Evolutionary conservation across 176 grass and related monocot genomes (phyloP).

Genomic region (Aegilops umbellulata): DNA sequence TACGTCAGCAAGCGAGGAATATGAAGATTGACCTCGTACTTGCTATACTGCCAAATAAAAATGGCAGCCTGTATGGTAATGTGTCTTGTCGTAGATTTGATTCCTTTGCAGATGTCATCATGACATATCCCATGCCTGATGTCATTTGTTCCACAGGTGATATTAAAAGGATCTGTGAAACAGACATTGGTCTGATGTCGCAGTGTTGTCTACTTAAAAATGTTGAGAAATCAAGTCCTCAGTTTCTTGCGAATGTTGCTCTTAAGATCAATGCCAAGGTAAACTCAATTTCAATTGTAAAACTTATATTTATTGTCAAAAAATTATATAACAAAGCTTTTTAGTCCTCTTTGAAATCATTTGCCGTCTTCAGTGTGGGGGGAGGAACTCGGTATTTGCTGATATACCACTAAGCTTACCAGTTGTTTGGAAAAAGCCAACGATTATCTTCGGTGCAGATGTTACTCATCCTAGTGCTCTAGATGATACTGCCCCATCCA

Average conservation of each 20-base stretch:
- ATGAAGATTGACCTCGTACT: slow-evolving; percentile 44
- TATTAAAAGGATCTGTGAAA: slow-evolving; percentile 61
- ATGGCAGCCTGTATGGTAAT: slow-evolving; percentile 57
- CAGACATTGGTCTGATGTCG: slow-evolving; percentile 52
- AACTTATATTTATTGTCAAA: not conserved
- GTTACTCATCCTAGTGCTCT: slow-evolving; percentile 68
- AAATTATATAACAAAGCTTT: not conserved
- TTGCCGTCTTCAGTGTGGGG: slow-evolving; percentile 48
- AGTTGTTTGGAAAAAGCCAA: slow-evolving; percentile 39
- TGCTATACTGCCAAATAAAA: slow-evolving; percentile 56
- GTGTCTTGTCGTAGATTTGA: not conserved
- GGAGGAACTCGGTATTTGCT: slow-evolving; percentile 58
- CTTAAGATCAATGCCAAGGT: slow-evolving; percentile 82
- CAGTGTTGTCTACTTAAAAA: slow-evolving; percentile 47
- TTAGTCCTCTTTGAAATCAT: not conserved
- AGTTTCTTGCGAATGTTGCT: slow-evolving; percentile 54
- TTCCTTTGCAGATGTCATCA: not conserved
- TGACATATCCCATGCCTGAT: not conserved
- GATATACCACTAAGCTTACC: slow-evolving; percentile 38
- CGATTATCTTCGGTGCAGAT: slow-evolving; percentile 76
- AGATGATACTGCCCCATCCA: slow-evolving; percentile 58
- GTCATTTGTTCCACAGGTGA: slow-evolving; percentile 30
- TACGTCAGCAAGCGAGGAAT: not conserved
- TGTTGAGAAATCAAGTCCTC: not conserved
- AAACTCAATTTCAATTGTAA: not conserved